Percentiles rank a stretch among this genome's conserved stretches.
Conservation (phyloP, 805 yeast genomes). For the Lachancea meyersii region DNA sequence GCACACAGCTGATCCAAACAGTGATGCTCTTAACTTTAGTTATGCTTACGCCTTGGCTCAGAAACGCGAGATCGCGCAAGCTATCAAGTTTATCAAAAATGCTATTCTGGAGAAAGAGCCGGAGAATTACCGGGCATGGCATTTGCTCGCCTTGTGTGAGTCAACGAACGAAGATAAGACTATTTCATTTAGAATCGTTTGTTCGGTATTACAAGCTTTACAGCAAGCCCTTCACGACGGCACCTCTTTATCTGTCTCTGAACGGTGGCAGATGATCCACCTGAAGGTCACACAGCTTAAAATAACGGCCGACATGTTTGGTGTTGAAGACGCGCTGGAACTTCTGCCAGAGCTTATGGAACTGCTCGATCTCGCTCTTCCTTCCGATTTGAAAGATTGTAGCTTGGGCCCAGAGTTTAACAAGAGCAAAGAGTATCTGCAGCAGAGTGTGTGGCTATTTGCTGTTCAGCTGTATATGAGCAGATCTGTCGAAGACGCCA, state of each 20-base stretch:
- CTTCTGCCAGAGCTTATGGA: constrained; percentile 61
- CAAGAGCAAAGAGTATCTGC: constrained; percentile 34
- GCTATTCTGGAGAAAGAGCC: constrained; percentile 46
- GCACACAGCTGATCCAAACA: constrained; percentile 11
- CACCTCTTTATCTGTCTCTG: constrained; percentile 11
- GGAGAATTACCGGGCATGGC: constrained; percentile 57
- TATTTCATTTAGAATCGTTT: constrained; percentile 51
- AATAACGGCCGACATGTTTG: constrained; percentile 56
- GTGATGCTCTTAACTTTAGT: constrained; percentile 30
- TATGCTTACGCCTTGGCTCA: constrained; percentile 47
- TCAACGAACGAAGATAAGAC: constrained; percentile 53
- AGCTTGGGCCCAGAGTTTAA: constrained; percentile 15
- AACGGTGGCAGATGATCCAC: constrained; percentile 50
- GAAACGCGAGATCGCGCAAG: constrained; percentile 36
- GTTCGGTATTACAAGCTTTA: constrained; percentile 45
- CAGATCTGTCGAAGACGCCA: constrained; percentile 53
- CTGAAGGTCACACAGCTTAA: constrained; percentile 71
- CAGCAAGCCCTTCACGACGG: constrained; percentile 23
- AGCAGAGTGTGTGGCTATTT: constrained; percentile 71
- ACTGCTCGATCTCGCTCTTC: constrained; percentile 47
- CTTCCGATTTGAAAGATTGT: constrained; percentile 9
- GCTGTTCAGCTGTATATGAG: constrained; percentile 58
- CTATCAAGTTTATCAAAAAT: constrained; percentile 43
- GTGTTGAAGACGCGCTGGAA: constrained; percentile 53
- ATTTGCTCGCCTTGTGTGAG: constrained; percentile 56